phyloP scores from a whole-genome alignment of 2,329 filamentous ascomycete species.

The Fusarium albidum region DNA sequence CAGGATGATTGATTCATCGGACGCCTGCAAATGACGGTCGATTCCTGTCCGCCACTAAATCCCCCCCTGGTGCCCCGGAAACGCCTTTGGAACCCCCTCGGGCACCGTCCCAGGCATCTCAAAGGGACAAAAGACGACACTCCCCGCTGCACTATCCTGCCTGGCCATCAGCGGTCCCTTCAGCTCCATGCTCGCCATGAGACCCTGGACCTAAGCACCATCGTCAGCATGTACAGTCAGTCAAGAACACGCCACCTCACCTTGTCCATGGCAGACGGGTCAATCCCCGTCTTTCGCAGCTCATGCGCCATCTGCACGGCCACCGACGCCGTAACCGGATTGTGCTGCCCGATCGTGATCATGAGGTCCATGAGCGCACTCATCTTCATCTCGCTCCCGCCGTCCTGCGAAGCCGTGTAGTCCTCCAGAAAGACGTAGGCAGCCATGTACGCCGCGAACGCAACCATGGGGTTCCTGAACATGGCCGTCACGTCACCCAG shows the following conservation, averaged over 20 bases:
- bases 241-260: constrained; percentile 1
- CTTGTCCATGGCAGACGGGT: constrained; percentile 36
- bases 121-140: constrained; percentile 36
- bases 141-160: constrained; percentile 19
- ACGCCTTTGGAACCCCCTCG: constrained; percentile 21
- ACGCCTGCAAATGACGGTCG: no score
- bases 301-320: constrained; percentile 75
- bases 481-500: constrained; percentile 47
- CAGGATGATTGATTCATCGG: no score
- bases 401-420: constrained; percentile 68
- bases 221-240: neutral
- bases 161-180: constrained; percentile 30
- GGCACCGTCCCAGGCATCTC: constrained; percentile 17
- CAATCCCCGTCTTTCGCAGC: constrained; percentile 53
- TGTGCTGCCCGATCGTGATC: constrained; percentile 69
- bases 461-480: constrained; percentile 74
- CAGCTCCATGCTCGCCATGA: constrained; percentile 22
- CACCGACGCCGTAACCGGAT: constrained; percentile 74
- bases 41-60: no score
- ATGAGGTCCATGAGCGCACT: constrained; percentile 74
- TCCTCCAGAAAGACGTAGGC: constrained; percentile 77
- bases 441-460: constrained; percentile 76
- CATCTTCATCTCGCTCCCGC: constrained; percentile 58
- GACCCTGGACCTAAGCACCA: constrained; percentile 15
- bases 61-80: no score